Percentiles rank a stretch among this genome's conserved stretches.
Evolutionary conservation across 2,329 filamentous ascomycete genomes (phyloP).

Genomic region (Colletotrichum ledebouriae): DNA sequence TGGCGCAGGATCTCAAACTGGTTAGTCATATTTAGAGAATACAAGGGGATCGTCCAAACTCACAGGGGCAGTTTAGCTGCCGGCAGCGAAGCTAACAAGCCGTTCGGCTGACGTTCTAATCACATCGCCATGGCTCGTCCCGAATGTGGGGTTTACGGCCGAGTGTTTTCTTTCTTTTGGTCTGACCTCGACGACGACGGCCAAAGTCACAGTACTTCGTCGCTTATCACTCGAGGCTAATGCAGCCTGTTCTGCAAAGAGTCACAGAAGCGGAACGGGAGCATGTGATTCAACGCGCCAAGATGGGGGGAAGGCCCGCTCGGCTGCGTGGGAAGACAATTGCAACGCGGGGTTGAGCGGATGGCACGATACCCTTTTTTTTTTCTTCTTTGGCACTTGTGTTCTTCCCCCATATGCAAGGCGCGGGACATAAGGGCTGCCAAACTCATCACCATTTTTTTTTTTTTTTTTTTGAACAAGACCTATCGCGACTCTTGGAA

Average conservation of each 20-base stretch:
- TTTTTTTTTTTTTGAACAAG: background rate
- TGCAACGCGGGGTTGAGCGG: constrained; percentile 6
- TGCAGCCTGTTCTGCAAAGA: constrained; percentile 30
- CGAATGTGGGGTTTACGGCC: background rate
- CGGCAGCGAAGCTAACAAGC: background rate
- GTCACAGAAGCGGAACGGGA: constrained; percentile 7
- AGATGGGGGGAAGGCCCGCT: background rate
- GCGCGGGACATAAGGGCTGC: too few relatives aligned
- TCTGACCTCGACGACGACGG: too few relatives aligned
- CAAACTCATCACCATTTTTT: background rate
- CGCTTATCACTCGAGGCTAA: constrained; percentile 33
- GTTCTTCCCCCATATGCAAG: too few relatives aligned
- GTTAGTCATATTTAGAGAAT: too few relatives aligned
- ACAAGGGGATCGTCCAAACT: too few relatives aligned
- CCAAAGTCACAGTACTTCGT: constrained; percentile 21
- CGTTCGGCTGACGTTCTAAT: constrained; percentile 4
- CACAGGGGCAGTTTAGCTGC: too few relatives aligned
- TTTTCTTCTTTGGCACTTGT: too few relatives aligned
- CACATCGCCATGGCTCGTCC: background rate
- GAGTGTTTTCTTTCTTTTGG: background rate
- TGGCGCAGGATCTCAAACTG: too few relatives aligned
- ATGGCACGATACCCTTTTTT: background rate
- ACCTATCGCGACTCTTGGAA: too few relatives aligned
- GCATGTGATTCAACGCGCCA: constrained; percentile 33
- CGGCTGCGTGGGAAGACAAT: constrained; percentile 11